phyloP scores from a whole-genome alignment of 2,329 filamentous ascomycete species.

The Colletotrichum chlorophyti region DNA sequence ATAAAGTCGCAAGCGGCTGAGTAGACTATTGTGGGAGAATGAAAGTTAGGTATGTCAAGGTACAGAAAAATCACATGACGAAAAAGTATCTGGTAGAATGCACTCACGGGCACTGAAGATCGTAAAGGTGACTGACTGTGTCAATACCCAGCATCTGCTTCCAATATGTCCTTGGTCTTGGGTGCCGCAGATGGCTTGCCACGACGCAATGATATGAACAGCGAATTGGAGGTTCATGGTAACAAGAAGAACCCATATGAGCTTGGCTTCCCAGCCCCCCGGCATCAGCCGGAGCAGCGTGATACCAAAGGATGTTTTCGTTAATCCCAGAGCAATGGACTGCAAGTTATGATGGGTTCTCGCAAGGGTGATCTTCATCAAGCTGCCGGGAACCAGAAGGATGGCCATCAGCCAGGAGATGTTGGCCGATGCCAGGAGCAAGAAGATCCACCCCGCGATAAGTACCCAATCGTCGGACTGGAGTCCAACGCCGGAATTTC shows the following conservation, averaged over 20 bases:
- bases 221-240: conserved; percentile 39
- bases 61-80: neutral
- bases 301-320: conserved; percentile 47
- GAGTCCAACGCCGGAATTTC: conserved; percentile 29
- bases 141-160: neutral
- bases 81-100: too few species aligned
- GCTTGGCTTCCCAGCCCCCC: conserved; percentile 32
- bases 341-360: conserved; percentile 34
- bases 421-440: conserved; percentile 30
- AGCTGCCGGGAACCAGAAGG: conserved; percentile 25
- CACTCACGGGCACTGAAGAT: conserved; percentile 3
- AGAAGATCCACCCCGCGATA: conserved; percentile 35
- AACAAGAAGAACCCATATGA: conserved; percentile 39
- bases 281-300: conserved; percentile 40
- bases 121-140: neutral
- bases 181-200: conserved; percentile 35
- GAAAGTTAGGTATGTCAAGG: too few species aligned
- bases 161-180: conserved; percentile 1
- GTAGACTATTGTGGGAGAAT: too few species aligned
- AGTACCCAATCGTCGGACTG: conserved; percentile 42
- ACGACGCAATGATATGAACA: conserved; percentile 34
- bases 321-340: conserved; percentile 38
- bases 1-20: conserved; percentile 17
- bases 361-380: conserved; percentile 29
- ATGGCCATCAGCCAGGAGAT: conserved; percentile 14